Evolutionary conservation across 495 filamentous ascomycete species (phyloP).

Genomic region (Halenospora varia): DNA sequence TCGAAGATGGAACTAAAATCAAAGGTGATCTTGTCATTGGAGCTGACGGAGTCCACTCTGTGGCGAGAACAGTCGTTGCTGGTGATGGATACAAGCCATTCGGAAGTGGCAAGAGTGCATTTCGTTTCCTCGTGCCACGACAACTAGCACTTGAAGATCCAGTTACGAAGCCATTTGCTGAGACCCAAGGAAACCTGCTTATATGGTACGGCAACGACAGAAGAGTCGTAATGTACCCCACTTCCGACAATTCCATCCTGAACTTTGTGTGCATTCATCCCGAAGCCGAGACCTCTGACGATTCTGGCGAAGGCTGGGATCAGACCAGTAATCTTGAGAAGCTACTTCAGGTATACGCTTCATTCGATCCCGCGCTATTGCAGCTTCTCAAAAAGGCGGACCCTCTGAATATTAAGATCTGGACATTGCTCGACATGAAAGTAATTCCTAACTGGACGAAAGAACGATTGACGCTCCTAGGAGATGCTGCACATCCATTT

Average conservation of each 20-base stretch:
- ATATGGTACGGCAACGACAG: constrained; percentile 50
- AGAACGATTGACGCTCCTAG: constrained; percentile 46
- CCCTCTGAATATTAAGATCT: constrained; percentile 45
- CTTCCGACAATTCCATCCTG: constrained; percentile 46
- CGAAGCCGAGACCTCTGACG: constrained; percentile 32
- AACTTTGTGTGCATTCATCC: constrained; percentile 62
- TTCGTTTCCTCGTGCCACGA: constrained; percentile 53
- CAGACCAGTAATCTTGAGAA: no score
- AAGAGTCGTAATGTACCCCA: constrained; percentile 58
- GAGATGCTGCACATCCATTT: constrained; percentile 64
- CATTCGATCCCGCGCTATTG: constrained; percentile 36
- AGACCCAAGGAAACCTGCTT: constrained; percentile 36
- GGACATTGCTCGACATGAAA: constrained; percentile 56
- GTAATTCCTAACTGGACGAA: constrained; percentile 49
- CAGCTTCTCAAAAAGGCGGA: constrained; percentile 43
- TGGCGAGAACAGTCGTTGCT: constrained; percentile 27
- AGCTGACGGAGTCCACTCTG: constrained; percentile 31
- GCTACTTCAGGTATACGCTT: constrained; percentile 41
- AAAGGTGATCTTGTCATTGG: constrained; percentile 35
- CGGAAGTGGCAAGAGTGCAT: constrained; percentile 53
- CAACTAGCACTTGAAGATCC: constrained; percentile 42
- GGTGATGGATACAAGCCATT: constrained; percentile 39
- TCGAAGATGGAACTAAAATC: constrained; percentile 34
- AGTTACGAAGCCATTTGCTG: constrained; percentile 41
- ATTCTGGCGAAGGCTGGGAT: no score